Conservation (phyloP, 2,329 filamentous ascomycete species). For the Fusarium duplospermum region DNA sequence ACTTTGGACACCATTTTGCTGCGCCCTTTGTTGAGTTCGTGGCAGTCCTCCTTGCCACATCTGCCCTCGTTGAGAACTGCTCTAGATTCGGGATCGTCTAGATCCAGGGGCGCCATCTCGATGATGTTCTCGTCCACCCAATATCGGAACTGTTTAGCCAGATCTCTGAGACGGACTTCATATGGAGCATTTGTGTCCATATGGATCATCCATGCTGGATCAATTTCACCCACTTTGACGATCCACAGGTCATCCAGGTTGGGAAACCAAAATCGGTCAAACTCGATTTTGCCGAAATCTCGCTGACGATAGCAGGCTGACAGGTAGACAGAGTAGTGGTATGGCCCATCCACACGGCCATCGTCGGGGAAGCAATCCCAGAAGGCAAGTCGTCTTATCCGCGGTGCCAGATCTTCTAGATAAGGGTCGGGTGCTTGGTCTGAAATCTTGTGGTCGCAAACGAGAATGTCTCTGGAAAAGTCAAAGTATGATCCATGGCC, state of each 20-base stretch:
- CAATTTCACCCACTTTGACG: slow-evolving; percentile 54
- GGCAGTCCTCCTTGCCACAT: slow-evolving; percentile 51
- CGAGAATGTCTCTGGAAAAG: slow-evolving; percentile 52
- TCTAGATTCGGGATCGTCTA: slow-evolving; percentile 50
- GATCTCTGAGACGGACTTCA: slow-evolving; percentile 45
- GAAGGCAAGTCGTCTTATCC: slow-evolving; percentile 51
- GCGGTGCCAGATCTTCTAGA: slow-evolving; percentile 49
- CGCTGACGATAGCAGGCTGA: slow-evolving; percentile 48
- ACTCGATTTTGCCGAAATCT: slow-evolving; percentile 49
- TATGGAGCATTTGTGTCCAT: slow-evolving; percentile 47
- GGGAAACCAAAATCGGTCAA: slow-evolving; percentile 54
- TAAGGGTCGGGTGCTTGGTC: slow-evolving; percentile 48
- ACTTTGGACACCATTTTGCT: slow-evolving; percentile 54
- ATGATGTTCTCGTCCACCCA: slow-evolving; percentile 54
- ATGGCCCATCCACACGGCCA: slow-evolving; percentile 48
- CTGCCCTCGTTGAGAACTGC: slow-evolving; percentile 50
- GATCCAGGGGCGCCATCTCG: slow-evolving; percentile 51
- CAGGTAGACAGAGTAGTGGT: slow-evolving; percentile 51
- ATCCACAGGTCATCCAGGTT: slow-evolving; percentile 54
- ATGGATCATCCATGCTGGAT: slow-evolving; percentile 51
- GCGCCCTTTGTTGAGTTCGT: slow-evolving; percentile 50
- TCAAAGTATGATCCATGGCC: slow-evolving; percentile 52
- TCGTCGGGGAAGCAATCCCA: slow-evolving; percentile 57
- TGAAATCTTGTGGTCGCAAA: slow-evolving; percentile 53
- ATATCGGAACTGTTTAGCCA: slow-evolving; percentile 53